Evolutionary conservation across 257 asterid species (phyloP).

Genomic region (Solanum clarkiae): DNA sequence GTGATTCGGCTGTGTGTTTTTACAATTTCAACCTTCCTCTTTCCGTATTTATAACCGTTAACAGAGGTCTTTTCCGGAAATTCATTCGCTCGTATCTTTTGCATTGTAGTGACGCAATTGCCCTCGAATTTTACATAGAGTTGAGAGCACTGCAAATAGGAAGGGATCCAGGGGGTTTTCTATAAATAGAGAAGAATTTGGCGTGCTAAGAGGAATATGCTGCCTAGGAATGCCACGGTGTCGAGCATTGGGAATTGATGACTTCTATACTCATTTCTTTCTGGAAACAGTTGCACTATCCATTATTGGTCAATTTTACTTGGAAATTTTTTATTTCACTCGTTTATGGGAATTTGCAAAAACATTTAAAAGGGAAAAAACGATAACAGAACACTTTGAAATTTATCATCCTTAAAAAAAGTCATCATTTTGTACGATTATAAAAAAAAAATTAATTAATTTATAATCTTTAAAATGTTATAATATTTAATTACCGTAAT

Average conservation of each 20-base stretch:
- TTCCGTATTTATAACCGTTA: constrained; percentile 14
- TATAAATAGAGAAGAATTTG: not conserved
- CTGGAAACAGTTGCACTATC: not conserved
- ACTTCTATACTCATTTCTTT: not conserved
- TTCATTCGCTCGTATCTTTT: constrained; percentile 11
- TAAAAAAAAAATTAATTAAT: not conserved
- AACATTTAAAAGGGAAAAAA: not conserved
- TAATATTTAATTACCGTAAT: not conserved
- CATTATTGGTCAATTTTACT: not conserved
- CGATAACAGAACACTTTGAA: not conserved
- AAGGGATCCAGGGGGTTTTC: not conserved
- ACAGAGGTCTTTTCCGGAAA: constrained; percentile 26
- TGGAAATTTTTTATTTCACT: not conserved
- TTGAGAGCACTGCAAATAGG: not conserved
- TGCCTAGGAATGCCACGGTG: constrained; percentile 49
- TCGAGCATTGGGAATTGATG: not conserved
- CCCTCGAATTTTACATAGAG: constrained; percentile 4
- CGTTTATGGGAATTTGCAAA: not conserved
- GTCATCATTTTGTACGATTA: not conserved
- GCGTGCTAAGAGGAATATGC: constrained; percentile 6
- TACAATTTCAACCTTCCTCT: not conserved
- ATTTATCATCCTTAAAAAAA: not conserved
- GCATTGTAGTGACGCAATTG: constrained; percentile 20
- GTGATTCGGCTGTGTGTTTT: not conserved
- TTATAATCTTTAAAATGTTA: not conserved